Evolutionary conservation across 441 rosid genomes (phyloP).

Genomic region (Populus trichocarpa): DNA sequence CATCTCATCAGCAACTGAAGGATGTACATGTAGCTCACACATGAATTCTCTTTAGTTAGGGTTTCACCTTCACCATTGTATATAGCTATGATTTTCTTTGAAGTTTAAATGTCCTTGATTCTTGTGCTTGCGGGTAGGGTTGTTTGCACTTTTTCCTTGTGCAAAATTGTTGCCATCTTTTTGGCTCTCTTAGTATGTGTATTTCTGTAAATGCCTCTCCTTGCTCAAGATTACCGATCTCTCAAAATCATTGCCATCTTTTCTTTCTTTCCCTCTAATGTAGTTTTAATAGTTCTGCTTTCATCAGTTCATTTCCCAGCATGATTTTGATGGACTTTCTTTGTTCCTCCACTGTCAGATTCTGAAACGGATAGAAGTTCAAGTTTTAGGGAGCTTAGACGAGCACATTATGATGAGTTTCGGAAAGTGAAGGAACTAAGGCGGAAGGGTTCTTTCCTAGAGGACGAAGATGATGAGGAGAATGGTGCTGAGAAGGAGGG

Average conservation of each 20-base stretch:
- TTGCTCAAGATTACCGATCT: no score
- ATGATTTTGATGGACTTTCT: conserved; percentile 2
- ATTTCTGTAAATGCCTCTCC: neutral
- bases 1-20: neutral
- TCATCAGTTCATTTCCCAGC: neutral
- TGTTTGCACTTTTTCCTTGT: neutral
- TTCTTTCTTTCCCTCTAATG: neutral
- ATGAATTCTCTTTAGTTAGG: neutral
- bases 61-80: neutral
- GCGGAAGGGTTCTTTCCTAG: conserved; percentile 58
- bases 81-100: neutral
- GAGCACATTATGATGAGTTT: conserved; percentile 88
- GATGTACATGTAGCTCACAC: neutral
- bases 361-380: conserved; percentile 38
- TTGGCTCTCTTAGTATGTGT: neutral
- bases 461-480: conserved; percentile 61
- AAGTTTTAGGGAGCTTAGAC: conserved; percentile 75
- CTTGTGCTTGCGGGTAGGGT: neutral
- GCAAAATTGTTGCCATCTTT: neutral
- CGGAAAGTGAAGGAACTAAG: conserved; percentile 77
- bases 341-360: conserved; percentile 29
- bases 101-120: neutral
- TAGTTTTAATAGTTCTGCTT: neutral
- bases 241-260: no score
- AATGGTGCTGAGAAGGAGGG: conserved; percentile 20